Base-by-base conservation (phyloP, 768 basidiomycete genomes). In the Mrakia hoshinonis region DNA sequence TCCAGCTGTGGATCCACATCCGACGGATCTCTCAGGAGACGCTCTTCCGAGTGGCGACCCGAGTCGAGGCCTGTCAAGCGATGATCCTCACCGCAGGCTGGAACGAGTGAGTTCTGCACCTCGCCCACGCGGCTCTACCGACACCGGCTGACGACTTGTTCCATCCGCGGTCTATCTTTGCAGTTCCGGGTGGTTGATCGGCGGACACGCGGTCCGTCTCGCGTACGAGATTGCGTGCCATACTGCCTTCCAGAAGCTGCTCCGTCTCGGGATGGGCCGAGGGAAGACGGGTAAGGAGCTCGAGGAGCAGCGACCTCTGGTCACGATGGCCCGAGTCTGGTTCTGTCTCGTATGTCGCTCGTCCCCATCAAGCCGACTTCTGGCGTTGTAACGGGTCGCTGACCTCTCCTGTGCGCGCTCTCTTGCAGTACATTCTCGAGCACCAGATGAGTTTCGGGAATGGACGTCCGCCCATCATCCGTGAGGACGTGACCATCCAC, bases 51-150 rank as follows among this genome's bases (percentile, higher is more conserved):
- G 91, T 13, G 91, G 94, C 26, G 82, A 73, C 86, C 73, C 84
- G 91, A 43, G 84, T 86, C 73, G 93, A 97, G 80, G 91, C 91
- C 5, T 87, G 96, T 26, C 93, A 94, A 78, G 89, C 92, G 11
- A 95, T 92, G 90, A 90, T 94, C 70, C 83, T 96, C 64, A 87
- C 95, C 24, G 89, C 93, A 46, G 92, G 92, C 6, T 97, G 92
- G 89, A 92, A 91, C 22, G 91, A 94, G 75, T 91, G 91, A 76
- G 58, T 61, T 15, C 36, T 6, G 7, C n/a, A n/a, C n/a, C 2
- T 39, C 6, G 22, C 3, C 2, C 15, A 9, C 31, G 26, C 13
- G 5, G 4, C 6, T 58, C 15, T 34, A 15, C 31, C 15, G 3
- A 1, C 15, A 10, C 15, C 3, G 22, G 22, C 58, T 61, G 31